Percentiles rank a stretch among this genome's conserved stretches.
phyloP scores from a whole-genome alignment of 768 basidiomycete genomes.

The Pisolithus marmoratus region DNA sequence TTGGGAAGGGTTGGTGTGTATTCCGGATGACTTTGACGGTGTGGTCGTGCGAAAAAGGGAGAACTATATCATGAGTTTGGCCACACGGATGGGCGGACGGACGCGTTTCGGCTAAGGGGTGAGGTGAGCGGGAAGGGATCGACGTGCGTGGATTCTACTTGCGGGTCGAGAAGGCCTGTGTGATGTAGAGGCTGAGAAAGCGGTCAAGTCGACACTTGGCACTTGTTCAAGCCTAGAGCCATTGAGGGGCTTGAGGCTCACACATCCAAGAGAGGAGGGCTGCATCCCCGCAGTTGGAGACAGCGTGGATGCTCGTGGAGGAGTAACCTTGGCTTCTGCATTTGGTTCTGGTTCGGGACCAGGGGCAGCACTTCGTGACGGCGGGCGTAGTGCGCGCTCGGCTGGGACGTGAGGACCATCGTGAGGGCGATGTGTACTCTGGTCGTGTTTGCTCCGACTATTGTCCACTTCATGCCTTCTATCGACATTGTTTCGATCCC shows the following conservation, averaged over 20 bases:
- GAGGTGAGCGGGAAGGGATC: conserved; percentile 13
- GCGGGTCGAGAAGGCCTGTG: conserved; percentile 9
- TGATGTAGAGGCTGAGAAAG: conserved; percentile 6
- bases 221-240: conserved; percentile 1
- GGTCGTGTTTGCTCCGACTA: too few species aligned
- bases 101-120: not conserved
- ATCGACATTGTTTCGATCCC: too few species aligned
- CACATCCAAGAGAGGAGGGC: conserved; percentile 7
- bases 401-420: too few species aligned
- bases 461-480: too few species aligned
- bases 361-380: too few species aligned
- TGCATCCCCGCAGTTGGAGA: not conserved
- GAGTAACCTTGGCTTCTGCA: conserved; percentile 8
- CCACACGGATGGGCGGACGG: conserved; percentile 1
- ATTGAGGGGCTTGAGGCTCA: conserved; percentile 13
- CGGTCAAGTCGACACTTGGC: conserved; percentile 20
- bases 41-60: not conserved
- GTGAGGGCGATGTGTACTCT: too few species aligned
- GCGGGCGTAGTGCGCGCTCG: too few species aligned
- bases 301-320: conserved; percentile 2
- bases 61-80: not conserved
- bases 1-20: not conserved
- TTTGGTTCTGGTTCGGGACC: too few species aligned
- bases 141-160: conserved; percentile 3
- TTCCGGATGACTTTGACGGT: not conserved